These are phyloP conservation scores for Penicillium psychrosexuale DNA, from an alignment of 2,329 filamentous ascomycete species.

Conservation along the genomic window DNA sequence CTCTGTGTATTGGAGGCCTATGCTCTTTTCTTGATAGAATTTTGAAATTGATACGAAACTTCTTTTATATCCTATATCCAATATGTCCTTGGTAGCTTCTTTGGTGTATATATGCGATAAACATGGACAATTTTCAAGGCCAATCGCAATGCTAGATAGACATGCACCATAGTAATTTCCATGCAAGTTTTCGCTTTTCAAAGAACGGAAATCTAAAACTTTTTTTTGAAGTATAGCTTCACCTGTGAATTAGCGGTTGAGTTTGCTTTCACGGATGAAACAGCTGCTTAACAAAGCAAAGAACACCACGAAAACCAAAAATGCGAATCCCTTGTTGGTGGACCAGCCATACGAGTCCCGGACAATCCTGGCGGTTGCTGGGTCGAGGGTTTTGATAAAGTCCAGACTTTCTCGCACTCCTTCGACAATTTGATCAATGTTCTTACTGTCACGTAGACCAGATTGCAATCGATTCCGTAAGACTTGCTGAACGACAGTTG, in stretches of 20 bases:
- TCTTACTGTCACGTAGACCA: conserved; percentile 55
- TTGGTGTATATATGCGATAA: background rate
- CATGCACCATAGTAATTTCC: background rate
- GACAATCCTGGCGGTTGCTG: conserved; percentile 58
- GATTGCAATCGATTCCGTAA: conserved; percentile 57
- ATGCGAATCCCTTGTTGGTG: conserved; percentile 50
- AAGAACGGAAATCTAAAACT: background rate
- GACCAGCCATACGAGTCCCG: conserved; percentile 63
- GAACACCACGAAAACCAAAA: conserved; percentile 51
- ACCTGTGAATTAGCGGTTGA: conserved; percentile 38
- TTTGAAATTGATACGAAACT: background rate
- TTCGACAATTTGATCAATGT: conserved; percentile 64
- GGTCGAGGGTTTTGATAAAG: conserved; percentile 64
- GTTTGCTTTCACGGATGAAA: conserved; percentile 58
- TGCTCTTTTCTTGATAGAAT: background rate
- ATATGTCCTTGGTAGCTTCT: background rate
- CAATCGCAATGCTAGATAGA: background rate
- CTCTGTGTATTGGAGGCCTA: background rate
- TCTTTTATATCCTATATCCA: no score
- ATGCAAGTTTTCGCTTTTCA: background rate
- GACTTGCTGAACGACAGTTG: conserved; percentile 68
- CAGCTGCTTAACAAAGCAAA: conserved; percentile 45
- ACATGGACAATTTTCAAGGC: background rate
- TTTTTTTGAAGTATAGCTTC: background rate
- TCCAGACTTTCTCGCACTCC: conserved; percentile 67